A percentile compares a stretch with the other conserved stretches of the same genome.
Conservation (phyloP, 441 rosid genomes). For the Flueggea neowawraea region DNA sequence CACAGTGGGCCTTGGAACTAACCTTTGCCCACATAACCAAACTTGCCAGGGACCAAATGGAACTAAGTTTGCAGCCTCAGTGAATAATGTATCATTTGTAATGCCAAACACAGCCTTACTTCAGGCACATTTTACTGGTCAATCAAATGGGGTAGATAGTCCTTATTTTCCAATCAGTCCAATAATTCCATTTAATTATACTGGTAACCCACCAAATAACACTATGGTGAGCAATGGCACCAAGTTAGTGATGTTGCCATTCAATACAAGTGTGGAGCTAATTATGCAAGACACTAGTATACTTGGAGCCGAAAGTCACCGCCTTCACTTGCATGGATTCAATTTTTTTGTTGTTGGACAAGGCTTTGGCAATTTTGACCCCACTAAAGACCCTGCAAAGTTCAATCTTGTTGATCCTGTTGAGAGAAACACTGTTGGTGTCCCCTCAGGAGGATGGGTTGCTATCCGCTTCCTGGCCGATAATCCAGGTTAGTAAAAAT, state of each 20-base stretch:
- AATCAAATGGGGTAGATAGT: constrained; percentile 27
- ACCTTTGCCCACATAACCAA: constrained; percentile 58
- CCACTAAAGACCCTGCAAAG: constrained; percentile 51
- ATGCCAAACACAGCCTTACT: constrained; percentile 71
- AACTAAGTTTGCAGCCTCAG: constrained; percentile 29
- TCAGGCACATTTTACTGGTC: constrained; percentile 46
- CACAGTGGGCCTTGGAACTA: constrained; percentile 66
- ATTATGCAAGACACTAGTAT: constrained; percentile 39
- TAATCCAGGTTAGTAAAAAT: constrained; percentile 47
- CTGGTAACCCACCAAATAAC: constrained; percentile 38
- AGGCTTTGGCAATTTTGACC: constrained; percentile 69
- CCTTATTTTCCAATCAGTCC: constrained; percentile 29
- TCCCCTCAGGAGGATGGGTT: constrained; percentile 74
- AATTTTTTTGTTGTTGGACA: constrained; percentile 73
- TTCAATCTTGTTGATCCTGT: constrained; percentile 73
- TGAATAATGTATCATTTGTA: constrained; percentile 48
- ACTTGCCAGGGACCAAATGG: constrained; percentile 74
- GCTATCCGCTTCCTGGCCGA: constrained; percentile 68
- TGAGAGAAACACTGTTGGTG: constrained; percentile 70
- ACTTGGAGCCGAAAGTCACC: constrained; percentile 45
- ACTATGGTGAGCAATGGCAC: constrained; percentile 39
- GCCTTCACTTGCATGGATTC: constrained; percentile 58
- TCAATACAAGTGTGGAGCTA: constrained; percentile 55
- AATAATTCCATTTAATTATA: constrained; percentile 22
- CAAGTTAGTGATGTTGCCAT: constrained; percentile 51